Evolutionary conservation across 768 basidiomycete species (phyloP).

Genomic region (Lyophyllum shimeji): DNA sequence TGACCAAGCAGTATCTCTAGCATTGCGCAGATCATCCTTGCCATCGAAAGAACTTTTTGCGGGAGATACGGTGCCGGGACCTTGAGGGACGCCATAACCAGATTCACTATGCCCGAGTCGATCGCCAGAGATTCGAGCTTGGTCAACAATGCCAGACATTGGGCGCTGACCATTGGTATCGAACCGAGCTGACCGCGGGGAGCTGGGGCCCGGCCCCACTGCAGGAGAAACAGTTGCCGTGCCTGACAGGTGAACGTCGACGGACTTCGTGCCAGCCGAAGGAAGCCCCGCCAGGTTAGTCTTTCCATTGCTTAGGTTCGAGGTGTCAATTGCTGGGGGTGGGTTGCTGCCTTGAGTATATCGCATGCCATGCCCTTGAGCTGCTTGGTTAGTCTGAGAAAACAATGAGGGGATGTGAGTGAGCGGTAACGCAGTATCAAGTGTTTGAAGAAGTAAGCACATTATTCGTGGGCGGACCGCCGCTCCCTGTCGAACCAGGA

Average conservation of each 20-base stretch:
- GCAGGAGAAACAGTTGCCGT: slow-evolving; percentile 7
- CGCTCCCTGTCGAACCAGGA: slow-evolving; percentile 17
- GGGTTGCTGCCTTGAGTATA: slow-evolving; percentile 20
- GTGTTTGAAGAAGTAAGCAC: slow-evolving; percentile 26
- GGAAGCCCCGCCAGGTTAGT: slow-evolving; percentile 17
- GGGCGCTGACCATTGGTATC: slow-evolving; percentile 12
- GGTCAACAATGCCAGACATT: slow-evolving; percentile 12
- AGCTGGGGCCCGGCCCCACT: slow-evolving; percentile 11
- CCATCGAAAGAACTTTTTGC: slow-evolving; percentile 23
- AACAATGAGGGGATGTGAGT: slow-evolving; percentile 16
- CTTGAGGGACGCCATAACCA: slow-evolving; percentile 19
- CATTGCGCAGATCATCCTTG: slow-evolving; percentile 26
- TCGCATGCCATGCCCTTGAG: slow-evolving; percentile 21
- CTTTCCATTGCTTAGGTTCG: slow-evolving; percentile 21
- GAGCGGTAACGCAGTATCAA: slow-evolving; percentile 10
- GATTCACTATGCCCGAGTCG: slow-evolving; percentile 28
- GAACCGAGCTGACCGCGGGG: slow-evolving; percentile 12
- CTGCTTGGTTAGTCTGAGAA: slow-evolving; percentile 20
- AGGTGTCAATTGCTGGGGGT: slow-evolving; percentile 21
- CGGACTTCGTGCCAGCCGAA: slow-evolving; percentile 14
- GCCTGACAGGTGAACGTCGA: slow-evolving; percentile 16
- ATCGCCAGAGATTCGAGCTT: slow-evolving; percentile 17
- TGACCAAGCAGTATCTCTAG: slow-evolving; percentile 26
- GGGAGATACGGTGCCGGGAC: slow-evolving; percentile 21
- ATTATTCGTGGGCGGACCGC: slow-evolving; percentile 29